These are phyloP conservation scores for Stellera chamaejasme DNA, from an alignment of 345 rosid species.

Conservation along the genomic window DNA sequence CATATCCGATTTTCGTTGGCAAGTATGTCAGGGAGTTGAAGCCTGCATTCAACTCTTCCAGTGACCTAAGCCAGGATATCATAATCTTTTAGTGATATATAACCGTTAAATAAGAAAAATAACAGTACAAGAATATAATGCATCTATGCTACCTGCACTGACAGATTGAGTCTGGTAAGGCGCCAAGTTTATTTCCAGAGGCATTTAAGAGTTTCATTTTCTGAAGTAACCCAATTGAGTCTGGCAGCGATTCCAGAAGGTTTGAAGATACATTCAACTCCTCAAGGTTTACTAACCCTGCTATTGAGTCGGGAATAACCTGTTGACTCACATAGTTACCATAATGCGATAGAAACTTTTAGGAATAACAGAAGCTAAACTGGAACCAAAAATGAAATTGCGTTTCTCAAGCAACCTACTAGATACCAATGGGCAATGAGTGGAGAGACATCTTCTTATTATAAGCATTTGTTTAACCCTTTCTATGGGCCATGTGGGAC, in stretches of 20 bases:
- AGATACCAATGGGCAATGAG: too few relatives aligned
- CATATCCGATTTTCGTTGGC: conserved; percentile 77
- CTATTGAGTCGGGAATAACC: conserved; percentile 84
- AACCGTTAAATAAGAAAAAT: not conserved
- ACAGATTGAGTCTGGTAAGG: conserved; percentile 67
- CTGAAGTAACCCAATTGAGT: conserved; percentile 66
- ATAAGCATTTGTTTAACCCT: too few relatives aligned
- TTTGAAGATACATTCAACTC: conserved; percentile 75
- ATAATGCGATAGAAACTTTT: conserved; percentile 4
- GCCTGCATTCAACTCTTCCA: conserved; percentile 84
- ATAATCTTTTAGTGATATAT: conserved; percentile 3
- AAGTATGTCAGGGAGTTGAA: conserved; percentile 57
- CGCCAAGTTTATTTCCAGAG: conserved; percentile 65
- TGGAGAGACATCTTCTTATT: too few relatives aligned
- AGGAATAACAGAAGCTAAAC: not conserved
- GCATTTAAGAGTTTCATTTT: conserved; percentile 63
- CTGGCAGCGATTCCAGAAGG: conserved; percentile 62
- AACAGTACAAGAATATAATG: not conserved
- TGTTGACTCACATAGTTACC: conserved; percentile 23
- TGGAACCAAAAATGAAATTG: not conserved
- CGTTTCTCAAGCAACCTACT: too few relatives aligned
- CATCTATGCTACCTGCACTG: conserved; percentile 56
- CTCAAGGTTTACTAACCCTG: conserved; percentile 69
- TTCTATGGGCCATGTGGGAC: too few relatives aligned
- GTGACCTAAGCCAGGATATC: conserved; percentile 33